A percentile compares a stretch with the other conserved stretches of the same genome.
Evolutionary conservation across 208 protist genomes (phyloP).

Genomic region (Trypanosoma lewisi): DNA sequence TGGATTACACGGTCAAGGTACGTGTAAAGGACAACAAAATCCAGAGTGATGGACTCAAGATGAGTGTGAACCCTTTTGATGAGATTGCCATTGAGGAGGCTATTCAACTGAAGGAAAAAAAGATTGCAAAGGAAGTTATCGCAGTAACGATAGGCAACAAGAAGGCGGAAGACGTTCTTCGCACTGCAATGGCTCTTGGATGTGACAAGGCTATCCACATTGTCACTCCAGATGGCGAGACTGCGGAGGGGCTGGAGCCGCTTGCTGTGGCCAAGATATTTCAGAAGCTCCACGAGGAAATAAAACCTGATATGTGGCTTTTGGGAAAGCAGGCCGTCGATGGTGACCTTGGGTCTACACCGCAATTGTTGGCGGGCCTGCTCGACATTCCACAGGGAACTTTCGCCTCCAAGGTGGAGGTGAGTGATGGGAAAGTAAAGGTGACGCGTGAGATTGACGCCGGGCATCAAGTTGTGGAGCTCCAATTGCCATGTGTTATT

Average conservation of each 20-base stretch:
- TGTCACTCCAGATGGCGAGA: conserved; percentile 60
- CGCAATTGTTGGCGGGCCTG: conserved; percentile 93
- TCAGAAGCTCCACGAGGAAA: conserved; percentile 83
- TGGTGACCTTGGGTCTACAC: conserved; percentile 92
- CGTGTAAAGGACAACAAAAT: conserved; percentile 95
- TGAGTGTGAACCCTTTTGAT: conserved; percentile 97
- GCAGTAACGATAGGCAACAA: conserved; percentile 93
- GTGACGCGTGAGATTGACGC: conserved; percentile 95
- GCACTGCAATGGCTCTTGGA: conserved; percentile 94
- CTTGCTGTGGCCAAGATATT: conserved; percentile 93
- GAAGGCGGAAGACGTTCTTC: conserved; percentile 88
- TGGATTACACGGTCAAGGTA: conserved; percentile 97
- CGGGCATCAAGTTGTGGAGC: conserved; percentile 89
- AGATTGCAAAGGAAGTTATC: conserved; percentile 88
- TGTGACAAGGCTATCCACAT: conserved; percentile 95
- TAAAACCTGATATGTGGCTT: conserved; percentile 88
- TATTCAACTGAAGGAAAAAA: conserved; percentile 93
- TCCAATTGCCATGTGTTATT: conserved; percentile 86
- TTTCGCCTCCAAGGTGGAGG: conserved; percentile 90
- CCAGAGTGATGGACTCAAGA: conserved; percentile 94
- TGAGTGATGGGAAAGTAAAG: conserved; percentile 71
- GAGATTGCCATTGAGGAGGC: conserved; percentile 96
- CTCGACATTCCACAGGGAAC: conserved; percentile 93
- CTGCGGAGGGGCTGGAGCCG: conserved; percentile 82
- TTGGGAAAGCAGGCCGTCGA: conserved; percentile 97